These are phyloP conservation scores for Strigomonas culicis DNA, from an alignment of 208 protist genomes.

Conservation along the genomic window DNA sequence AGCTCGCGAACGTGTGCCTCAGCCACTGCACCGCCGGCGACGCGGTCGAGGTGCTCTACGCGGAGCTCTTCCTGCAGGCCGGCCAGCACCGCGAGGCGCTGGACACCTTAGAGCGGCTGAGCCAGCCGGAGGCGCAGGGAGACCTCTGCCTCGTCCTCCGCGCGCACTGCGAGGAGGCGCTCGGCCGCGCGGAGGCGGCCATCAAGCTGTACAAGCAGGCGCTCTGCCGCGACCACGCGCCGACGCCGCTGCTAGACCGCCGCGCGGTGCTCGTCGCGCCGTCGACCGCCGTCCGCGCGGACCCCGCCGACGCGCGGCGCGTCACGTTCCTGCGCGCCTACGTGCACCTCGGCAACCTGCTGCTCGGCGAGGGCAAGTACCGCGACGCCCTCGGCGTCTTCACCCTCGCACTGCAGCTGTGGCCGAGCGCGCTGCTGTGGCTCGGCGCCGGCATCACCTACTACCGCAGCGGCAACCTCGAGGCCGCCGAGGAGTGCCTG, in stretches of 20 bases:
- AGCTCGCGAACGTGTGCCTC: slow-evolving; percentile 74
- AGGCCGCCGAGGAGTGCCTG: slow-evolving; percentile 79
- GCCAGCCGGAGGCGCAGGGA: background rate
- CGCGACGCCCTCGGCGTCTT: slow-evolving; percentile 74
- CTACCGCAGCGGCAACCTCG: slow-evolving; percentile 62
- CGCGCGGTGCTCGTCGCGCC: background rate
- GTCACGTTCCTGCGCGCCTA: slow-evolving; percentile 23
- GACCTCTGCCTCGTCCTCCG: slow-evolving; percentile 59
- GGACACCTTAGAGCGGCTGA: slow-evolving; percentile 30
- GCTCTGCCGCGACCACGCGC: slow-evolving; percentile 20
- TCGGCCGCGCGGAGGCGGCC: slow-evolving; percentile 49
- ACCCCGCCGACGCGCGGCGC: background rate
- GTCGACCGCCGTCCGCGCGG: slow-evolving; percentile 14
- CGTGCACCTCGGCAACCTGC: slow-evolving; percentile 75
- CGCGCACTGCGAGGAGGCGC: slow-evolving; percentile 51
- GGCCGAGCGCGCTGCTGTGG: slow-evolving; percentile 85
- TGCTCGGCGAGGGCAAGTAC: slow-evolving; percentile 64
- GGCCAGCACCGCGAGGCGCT: slow-evolving; percentile 68
- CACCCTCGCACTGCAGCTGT: slow-evolving; percentile 59
- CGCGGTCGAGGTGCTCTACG: slow-evolving; percentile 67
- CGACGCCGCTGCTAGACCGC: background rate
- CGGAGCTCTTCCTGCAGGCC: slow-evolving; percentile 64
- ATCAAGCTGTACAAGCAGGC: slow-evolving; percentile 50
- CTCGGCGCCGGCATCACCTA: slow-evolving; percentile 84
- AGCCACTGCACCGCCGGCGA: slow-evolving; percentile 36